Evolutionary conservation across 805 yeast genomes (phyloP), one percentile per base, ranked within the genome.

Genomic region (Brettanomyces custersianus): DNA sequence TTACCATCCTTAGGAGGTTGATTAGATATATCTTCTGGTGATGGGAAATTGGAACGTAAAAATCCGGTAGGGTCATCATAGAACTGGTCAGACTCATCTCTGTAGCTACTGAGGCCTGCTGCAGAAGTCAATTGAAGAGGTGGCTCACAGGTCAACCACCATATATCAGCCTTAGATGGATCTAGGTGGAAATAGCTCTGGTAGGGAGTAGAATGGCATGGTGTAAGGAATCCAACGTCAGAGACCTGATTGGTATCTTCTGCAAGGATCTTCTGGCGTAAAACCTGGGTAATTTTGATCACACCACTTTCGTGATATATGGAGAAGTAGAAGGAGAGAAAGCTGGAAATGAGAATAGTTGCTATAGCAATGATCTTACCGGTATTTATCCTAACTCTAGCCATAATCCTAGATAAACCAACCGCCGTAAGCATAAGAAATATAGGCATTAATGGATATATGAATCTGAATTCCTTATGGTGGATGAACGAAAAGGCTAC

Each of bases 201-300:
- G 77, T 92, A 83, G 2, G 98, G 99, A 0, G 96, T 90, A 0
- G 97, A 88, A 56, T 92, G 99, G 49, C 99, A 92, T 0, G 99
- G 98, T 52, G 88, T 86, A 12, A 92, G 56, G 46, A 92, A 84
- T 0, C 96, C 95, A 20, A 88, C 59, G 2, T 81, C 67, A 7
- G 57, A 42, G 8, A 73, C 66, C 4, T 52, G 46, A 4, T 59
- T 48, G 23, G 63, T 33, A 17, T 16, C 19, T 15, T 15, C 20
- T 7, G 15, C n/a, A 17, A 9, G 18, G 4, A 53, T 43, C 10
- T 43, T 34, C 5, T 49, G 41, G 28, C 77, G 66, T 17, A 88
- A 48, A 33, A 63, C 66, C 11, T 71, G 57, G 10, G 81, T 66
- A 0, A 87, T 79, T 26, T 71, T 77, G 12, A 88, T 72, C 15